These are phyloP conservation scores for Psilocybe subaeruginosa DNA, from an alignment of 768 basidiomycete species.

Conservation along the genomic window DNA sequence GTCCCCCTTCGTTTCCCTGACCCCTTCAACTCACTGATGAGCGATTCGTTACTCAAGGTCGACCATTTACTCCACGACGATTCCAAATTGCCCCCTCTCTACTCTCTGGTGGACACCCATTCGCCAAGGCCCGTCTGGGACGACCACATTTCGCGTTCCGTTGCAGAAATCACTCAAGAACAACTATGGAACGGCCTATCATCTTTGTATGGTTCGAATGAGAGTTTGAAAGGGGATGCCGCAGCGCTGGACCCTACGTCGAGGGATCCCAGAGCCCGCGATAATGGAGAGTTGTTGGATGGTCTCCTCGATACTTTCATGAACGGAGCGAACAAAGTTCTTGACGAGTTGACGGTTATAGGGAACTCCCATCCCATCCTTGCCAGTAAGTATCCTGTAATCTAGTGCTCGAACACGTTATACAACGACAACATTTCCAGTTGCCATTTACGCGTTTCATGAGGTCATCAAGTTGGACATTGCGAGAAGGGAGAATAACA, in stretches of 20 bases:
- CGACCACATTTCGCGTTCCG: neutral
- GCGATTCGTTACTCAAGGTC: neutral
- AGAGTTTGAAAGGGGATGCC: neutral
- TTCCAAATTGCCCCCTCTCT: neutral
- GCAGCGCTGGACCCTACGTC: neutral
- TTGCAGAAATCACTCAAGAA: constrained; percentile 7
- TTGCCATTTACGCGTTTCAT: constrained; percentile 17
- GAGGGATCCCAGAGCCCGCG: neutral
- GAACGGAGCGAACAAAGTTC: constrained; percentile 7
- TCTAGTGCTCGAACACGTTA: neutral
- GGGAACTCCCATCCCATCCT: constrained; percentile 14
- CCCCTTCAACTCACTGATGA: neutral
- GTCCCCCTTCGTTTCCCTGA: neutral
- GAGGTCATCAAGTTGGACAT: constrained; percentile 15
- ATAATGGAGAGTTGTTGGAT: constrained; percentile 1
- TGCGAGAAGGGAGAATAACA: constrained; percentile 42
- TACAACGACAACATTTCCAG: neutral
- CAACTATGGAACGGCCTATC: constrained; percentile 8
- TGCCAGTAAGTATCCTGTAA: constrained; percentile 1
- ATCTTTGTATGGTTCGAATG: constrained; percentile 7
- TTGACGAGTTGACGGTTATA: constrained; percentile 6
- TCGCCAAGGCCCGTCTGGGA: neutral
- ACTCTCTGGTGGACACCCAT: neutral
- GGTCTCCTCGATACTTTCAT: constrained; percentile 10
- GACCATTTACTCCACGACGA: neutral